Percentiles rank a stretch among this genome's conserved stretches.
These are phyloP conservation scores for Pythium volutum DNA, from an alignment of 352 stramenopile species.

Conservation along the genomic window DNA sequence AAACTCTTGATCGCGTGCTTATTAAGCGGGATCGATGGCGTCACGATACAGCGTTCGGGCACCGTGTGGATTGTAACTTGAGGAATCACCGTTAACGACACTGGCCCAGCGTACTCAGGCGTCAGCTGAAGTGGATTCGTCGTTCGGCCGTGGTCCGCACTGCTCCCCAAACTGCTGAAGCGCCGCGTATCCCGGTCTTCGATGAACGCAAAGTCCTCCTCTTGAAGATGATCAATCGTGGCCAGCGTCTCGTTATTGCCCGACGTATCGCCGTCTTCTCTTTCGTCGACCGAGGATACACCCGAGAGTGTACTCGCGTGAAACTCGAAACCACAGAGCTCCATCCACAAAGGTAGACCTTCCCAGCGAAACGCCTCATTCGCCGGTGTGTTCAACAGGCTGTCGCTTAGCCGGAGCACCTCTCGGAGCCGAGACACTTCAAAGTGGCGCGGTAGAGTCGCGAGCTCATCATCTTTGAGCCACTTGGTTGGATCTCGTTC, in stretches of 20 bases:
- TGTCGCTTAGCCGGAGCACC: constrained; percentile 65
- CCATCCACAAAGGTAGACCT: constrained; percentile 56
- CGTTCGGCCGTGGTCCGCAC: constrained; percentile 34
- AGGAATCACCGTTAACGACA: constrained; percentile 53
- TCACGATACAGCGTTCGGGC: constrained; percentile 49
- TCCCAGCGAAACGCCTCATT: constrained; percentile 41
- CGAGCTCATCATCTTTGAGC: constrained; percentile 70
- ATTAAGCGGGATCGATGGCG: constrained; percentile 59
- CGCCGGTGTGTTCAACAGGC: constrained; percentile 33
- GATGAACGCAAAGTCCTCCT: constrained; percentile 80
- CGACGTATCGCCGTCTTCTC: constrained; percentile 3
- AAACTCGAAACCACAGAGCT: constrained; percentile 71
- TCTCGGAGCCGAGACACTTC: constrained; percentile 66
- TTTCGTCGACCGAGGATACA: not conserved
- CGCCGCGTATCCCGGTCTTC: constrained; percentile 66
- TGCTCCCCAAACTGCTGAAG: constrained; percentile 63
- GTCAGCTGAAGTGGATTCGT: constrained; percentile 47
- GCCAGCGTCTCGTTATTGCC: not conserved
- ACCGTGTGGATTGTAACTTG: constrained; percentile 44
- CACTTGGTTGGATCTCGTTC: constrained; percentile 76
- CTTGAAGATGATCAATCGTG: constrained; percentile 29
- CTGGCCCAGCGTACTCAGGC: constrained; percentile 39
- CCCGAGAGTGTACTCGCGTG: constrained; percentile 25
- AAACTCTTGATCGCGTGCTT: constrained; percentile 59
- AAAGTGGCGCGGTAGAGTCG: constrained; percentile 69